Evolutionary conservation across 768 basidiomycete species (phyloP).

Genomic region (Filobasidium floriforme): DNA sequence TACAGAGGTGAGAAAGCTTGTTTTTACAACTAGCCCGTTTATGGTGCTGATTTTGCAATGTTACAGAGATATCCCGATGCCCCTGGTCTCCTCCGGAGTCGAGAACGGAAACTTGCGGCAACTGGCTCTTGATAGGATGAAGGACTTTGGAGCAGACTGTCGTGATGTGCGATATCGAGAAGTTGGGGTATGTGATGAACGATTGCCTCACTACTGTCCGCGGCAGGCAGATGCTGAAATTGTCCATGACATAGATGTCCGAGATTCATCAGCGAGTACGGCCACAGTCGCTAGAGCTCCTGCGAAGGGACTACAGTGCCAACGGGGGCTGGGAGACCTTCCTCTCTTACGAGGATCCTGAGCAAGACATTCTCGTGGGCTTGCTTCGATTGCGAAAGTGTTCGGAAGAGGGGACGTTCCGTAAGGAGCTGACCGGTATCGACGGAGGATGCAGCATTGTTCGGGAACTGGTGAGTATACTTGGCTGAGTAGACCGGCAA

Average conservation of each 20-base stretch:
- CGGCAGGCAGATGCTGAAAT: too few relatives aligned
- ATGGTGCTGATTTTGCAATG: not conserved
- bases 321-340: constrained; percentile 99
- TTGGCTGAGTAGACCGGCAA: not conserved
- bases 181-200: constrained; percentile 67
- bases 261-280: constrained; percentile 98
- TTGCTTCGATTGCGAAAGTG: constrained; percentile 86
- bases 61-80: constrained; percentile 85
- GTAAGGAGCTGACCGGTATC: constrained; percentile 71
- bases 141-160: constrained; percentile 96
- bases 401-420: constrained; percentile 92
- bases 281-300: constrained; percentile 87
- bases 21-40: not conserved
- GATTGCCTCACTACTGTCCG: not conserved
- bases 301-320: constrained; percentile 88
- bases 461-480: constrained; percentile 61
- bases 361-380: constrained; percentile 90
- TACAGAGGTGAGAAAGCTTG: constrained; percentile 62
- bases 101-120: constrained; percentile 97
- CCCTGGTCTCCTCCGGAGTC: constrained; percentile 90
- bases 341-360: constrained; percentile 96
- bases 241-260: constrained; percentile 59
- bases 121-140: constrained; percentile 92
- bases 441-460: constrained; percentile 77
- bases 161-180: constrained; percentile 95